phyloP scores from a whole-genome alignment of 1,284 basidiomycete genomes.

The Xanthoconium separans region DNA sequence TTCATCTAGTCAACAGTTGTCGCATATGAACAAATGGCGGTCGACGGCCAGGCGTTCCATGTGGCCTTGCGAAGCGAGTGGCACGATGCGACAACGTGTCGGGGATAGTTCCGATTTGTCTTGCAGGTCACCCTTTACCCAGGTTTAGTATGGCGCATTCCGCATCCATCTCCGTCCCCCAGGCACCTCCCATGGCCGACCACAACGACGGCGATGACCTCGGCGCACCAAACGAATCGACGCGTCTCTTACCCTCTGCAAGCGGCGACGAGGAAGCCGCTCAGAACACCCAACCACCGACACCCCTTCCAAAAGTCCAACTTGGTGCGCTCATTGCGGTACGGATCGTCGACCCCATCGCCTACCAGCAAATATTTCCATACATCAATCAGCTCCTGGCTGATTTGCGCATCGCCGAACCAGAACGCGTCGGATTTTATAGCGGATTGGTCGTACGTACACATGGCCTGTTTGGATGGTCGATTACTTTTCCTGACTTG shows the following conservation, averaged over 20 bases:
- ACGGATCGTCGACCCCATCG: conserved; percentile 58
- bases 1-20: too few species aligned
- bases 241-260: conserved; percentile 8
- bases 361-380: conserved; percentile 56
- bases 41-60: too few species aligned
- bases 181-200: too few species aligned
- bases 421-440: conserved; percentile 61
- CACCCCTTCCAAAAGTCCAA: conserved; percentile 21
- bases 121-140: not conserved
- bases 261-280: conserved; percentile 5
- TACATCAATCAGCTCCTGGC: conserved; percentile 53
- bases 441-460: conserved; percentile 53
- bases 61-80: too few species aligned
- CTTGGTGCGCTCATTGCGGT: conserved; percentile 29
- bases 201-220: too few species aligned
- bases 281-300: not conserved
- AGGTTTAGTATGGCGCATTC: not conserved
- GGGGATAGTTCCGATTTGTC: too few species aligned
- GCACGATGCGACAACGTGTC: not conserved
- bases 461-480: not conserved
- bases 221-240: conserved; percentile 6
- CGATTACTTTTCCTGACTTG: not conserved
- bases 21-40: too few species aligned
- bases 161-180: not conserved
- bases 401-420: conserved; percentile 52